Conservation (phyloP, 768 basidiomycete species). For the Phallus indusiatus region DNA sequence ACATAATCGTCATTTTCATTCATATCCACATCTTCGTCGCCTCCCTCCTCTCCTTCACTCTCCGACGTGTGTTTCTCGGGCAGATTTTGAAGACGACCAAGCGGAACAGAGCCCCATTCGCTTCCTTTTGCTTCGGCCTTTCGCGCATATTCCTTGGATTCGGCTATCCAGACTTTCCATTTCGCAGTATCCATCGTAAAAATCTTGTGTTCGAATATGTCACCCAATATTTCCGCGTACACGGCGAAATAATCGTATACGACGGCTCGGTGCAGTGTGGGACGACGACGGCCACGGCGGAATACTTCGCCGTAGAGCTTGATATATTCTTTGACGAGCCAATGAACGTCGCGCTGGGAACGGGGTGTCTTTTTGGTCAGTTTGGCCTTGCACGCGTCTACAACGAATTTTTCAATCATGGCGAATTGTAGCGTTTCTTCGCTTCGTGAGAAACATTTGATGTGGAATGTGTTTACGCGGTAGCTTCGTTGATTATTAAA, state of each 20-base stretch:
- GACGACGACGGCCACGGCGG: background rate
- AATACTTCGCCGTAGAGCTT: background rate
- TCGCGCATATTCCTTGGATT: background rate
- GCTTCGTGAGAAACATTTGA: conserved; percentile 5
- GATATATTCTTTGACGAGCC: conserved; percentile 4
- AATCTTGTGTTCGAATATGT: background rate
- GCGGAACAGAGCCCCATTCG: background rate
- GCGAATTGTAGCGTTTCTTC: background rate
- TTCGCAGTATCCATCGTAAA: background rate
- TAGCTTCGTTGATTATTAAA: background rate
- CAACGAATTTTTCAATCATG: background rate
- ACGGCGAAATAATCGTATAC: conserved; percentile 5
- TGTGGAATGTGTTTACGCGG: background rate
- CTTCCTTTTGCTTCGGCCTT: background rate
- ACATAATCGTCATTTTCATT: background rate
- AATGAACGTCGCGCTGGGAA: conserved; percentile 3
- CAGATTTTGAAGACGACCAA: background rate
- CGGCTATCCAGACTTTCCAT: conserved; percentile 2
- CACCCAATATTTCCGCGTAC: background rate
- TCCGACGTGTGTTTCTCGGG: background rate
- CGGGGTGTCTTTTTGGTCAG: background rate
- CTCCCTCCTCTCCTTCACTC: background rate
- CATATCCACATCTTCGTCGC: background rate
- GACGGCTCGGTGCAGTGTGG: conserved; percentile 1
- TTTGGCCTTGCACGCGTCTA: background rate